A percentile compares a stretch with the other conserved stretches of the same genome.
These are phyloP conservation scores for Populus deltoides DNA, from an alignment of 345 rosid genomes.

Conservation along the genomic window DNA sequence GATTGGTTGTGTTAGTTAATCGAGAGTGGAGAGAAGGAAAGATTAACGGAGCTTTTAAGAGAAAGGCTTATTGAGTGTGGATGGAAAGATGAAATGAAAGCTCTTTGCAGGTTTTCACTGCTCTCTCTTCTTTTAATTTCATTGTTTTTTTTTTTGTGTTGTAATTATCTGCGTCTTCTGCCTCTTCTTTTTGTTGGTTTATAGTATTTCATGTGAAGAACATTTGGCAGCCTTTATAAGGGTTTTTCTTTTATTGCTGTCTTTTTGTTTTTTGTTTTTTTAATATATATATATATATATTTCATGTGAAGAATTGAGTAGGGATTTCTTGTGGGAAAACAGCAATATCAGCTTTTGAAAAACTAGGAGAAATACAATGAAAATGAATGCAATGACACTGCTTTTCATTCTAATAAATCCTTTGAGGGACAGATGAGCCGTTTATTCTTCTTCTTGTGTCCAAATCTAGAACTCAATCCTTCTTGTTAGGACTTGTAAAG, in stretches of 20 bases:
- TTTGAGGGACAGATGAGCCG: neutral
- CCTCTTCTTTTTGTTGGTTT: too few relatives aligned
- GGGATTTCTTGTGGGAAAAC: neutral
- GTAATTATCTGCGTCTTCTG: neutral
- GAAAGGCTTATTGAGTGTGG: conserved; percentile 76
- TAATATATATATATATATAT: too few relatives aligned
- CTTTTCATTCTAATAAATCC: neutral
- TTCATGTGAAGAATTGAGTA: neutral
- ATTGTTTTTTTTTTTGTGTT: neutral
- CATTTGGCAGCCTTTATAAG: too few relatives aligned
- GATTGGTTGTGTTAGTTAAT: conserved; percentile 36
- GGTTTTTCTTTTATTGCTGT: neutral
- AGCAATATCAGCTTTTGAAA: neutral
- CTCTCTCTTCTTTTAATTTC: neutral
- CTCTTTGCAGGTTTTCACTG: conserved; percentile 69
- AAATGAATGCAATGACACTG: neutral
- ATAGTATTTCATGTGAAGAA: neutral
- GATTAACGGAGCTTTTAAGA: conserved; percentile 64
- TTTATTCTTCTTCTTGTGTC: neutral
- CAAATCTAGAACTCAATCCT: neutral
- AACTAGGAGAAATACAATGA: neutral
- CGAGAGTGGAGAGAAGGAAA: conserved; percentile 75
- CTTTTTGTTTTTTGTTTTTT: neutral
- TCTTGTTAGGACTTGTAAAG: neutral
- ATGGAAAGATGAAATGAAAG: conserved; percentile 80